Evolutionary conservation across 805 yeast genomes (phyloP).

Genomic region (Kazachstania viticola): DNA sequence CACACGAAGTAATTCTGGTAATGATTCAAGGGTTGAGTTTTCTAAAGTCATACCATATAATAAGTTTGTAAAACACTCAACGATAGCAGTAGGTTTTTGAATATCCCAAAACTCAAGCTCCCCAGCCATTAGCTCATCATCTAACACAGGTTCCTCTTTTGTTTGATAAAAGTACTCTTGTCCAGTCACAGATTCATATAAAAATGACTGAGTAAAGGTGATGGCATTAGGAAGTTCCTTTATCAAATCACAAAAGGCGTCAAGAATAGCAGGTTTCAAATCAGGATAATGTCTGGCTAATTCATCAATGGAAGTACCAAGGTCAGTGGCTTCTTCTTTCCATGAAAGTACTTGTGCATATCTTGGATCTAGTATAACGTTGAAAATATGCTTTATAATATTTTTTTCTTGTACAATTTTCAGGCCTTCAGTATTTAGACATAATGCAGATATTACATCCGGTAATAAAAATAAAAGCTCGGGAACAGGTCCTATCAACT

Average conservation of each 20-base stretch:
- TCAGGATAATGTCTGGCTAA: slow-evolving; percentile 74
- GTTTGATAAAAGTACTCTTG: slow-evolving; percentile 31
- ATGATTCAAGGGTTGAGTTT: slow-evolving; percentile 35
- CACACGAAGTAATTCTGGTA: slow-evolving; percentile 29
- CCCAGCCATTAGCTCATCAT: slow-evolving; percentile 30
- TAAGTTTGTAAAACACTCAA: slow-evolving; percentile 41
- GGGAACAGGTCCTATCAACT: slow-evolving; percentile 45
- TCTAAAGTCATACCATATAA: slow-evolving; percentile 40
- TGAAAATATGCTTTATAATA: slow-evolving; percentile 35
- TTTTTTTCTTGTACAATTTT: slow-evolving; percentile 35
- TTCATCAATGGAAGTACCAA: slow-evolving; percentile 69
- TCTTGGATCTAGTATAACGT: slow-evolving; percentile 36
- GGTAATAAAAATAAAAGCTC: slow-evolving; percentile 53
- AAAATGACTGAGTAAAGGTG: slow-evolving; percentile 30
- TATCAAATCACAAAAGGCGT: slow-evolving; percentile 36
- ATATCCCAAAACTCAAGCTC: slow-evolving; percentile 45
- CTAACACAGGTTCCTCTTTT: slow-evolving; percentile 31
- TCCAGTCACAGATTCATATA: slow-evolving; percentile 30
- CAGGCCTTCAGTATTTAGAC: slow-evolving; percentile 66
- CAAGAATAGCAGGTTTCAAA: slow-evolving; percentile 46
- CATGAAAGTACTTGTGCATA: slow-evolving; percentile 43
- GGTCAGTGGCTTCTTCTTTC: slow-evolving; percentile 39
- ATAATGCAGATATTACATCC: slow-evolving; percentile 71
- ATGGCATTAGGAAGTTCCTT: slow-evolving; percentile 33
- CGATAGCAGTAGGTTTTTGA: slow-evolving; percentile 33